A percentile compares a stretch with the other conserved stretches of the same genome.
phyloP scores from a whole-genome alignment of 2,329 filamentous ascomycete genomes.

The Aspergillus pseudotamarii region DNA sequence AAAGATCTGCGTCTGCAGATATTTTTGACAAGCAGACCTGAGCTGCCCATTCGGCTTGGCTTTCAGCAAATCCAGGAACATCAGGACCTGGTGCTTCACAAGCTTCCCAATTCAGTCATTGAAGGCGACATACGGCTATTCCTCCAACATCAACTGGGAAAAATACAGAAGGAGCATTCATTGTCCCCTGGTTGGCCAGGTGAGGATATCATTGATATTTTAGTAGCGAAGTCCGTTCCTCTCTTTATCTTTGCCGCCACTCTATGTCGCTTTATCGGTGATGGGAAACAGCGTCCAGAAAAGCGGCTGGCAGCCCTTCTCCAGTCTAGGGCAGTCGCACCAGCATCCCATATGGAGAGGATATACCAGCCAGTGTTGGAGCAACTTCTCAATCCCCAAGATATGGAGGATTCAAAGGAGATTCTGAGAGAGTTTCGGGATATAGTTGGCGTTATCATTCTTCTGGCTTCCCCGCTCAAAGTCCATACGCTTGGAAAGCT shows the following conservation, averaged over 20 bases:
- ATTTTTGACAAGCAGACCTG: slow-evolving; percentile 34
- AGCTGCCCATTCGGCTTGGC: slow-evolving; percentile 27
- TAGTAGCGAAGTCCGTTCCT: background rate
- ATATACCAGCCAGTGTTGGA: slow-evolving; percentile 30
- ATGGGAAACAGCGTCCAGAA: too few species aligned
- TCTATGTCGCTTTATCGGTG: too few species aligned
- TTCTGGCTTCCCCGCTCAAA: slow-evolving; percentile 26
- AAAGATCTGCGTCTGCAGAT: slow-evolving; percentile 23
- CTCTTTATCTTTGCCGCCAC: too few species aligned
- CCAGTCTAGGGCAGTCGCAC: background rate
- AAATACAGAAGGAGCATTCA: slow-evolving; percentile 15
- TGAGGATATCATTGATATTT: slow-evolving; percentile 2
- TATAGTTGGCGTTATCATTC: slow-evolving; percentile 30
- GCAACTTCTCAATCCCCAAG: slow-evolving; percentile 14
- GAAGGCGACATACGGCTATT: slow-evolving; percentile 28
- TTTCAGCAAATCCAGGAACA: slow-evolving; percentile 22
- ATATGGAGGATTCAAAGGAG: slow-evolving; percentile 14
- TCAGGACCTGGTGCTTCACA: slow-evolving; percentile 29
- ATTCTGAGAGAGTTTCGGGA: slow-evolving; percentile 19
- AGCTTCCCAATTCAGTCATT: slow-evolving; percentile 25
- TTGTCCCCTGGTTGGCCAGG: slow-evolving; percentile 19
- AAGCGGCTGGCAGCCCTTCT: too few species aligned
- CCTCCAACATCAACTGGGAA: slow-evolving; percentile 18
- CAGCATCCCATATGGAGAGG: slow-evolving; percentile 25
- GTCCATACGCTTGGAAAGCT: slow-evolving; percentile 16